A percentile compares a stretch with the other conserved stretches of the same genome.
These are phyloP conservation scores for Diplogelasinospora grovesii DNA, from an alignment of 495 filamentous ascomycete genomes.

Conservation along the genomic window DNA sequence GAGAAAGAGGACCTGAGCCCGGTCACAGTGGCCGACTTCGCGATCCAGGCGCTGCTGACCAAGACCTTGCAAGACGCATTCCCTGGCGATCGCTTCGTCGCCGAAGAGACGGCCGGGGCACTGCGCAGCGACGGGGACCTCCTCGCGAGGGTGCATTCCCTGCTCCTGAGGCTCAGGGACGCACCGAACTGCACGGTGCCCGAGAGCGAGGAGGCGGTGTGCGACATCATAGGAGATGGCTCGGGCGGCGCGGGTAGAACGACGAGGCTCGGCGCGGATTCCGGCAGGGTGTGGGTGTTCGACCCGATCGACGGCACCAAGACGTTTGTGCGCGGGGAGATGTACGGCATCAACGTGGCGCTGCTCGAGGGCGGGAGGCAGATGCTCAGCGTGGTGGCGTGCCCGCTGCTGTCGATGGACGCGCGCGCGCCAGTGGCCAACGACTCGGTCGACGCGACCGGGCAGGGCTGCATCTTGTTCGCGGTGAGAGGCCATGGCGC, in stretches of 20 bases:
- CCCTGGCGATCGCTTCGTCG: slow-evolving; percentile 52
- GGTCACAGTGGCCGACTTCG: slow-evolving; percentile 64
- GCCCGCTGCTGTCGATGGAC: slow-evolving; percentile 48
- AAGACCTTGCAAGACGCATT: slow-evolving; percentile 47
- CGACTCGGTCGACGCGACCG: slow-evolving; percentile 43
- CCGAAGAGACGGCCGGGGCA: slow-evolving; percentile 54
- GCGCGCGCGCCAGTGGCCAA: slow-evolving; percentile 23
- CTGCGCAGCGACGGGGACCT: slow-evolving; percentile 44
- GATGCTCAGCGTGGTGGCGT: slow-evolving; percentile 44
- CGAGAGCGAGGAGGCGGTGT: slow-evolving; percentile 46
- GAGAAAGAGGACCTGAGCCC: slow-evolving; percentile 54
- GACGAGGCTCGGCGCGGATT: slow-evolving; percentile 23
- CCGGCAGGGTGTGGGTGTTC: slow-evolving; percentile 52
- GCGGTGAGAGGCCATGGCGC: slow-evolving; percentile 52
- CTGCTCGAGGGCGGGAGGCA: slow-evolving; percentile 32
- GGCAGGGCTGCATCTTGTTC: slow-evolving; percentile 49
- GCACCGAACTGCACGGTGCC: slow-evolving; percentile 37
- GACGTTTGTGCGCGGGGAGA: slow-evolving; percentile 55
- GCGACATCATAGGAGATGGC: slow-evolving; percentile 54
- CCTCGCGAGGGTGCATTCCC: slow-evolving; percentile 46
- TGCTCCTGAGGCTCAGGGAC: slow-evolving; percentile 35
- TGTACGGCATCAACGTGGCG: slow-evolving; percentile 51
- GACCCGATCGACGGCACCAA: slow-evolving; percentile 70
- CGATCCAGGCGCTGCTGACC: slow-evolving; percentile 57
- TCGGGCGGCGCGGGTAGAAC: slow-evolving; percentile 24